Evolutionary conservation across 2,329 filamentous ascomycete species (phyloP).

Genomic region (Phialemonium atrogriseum): DNA sequence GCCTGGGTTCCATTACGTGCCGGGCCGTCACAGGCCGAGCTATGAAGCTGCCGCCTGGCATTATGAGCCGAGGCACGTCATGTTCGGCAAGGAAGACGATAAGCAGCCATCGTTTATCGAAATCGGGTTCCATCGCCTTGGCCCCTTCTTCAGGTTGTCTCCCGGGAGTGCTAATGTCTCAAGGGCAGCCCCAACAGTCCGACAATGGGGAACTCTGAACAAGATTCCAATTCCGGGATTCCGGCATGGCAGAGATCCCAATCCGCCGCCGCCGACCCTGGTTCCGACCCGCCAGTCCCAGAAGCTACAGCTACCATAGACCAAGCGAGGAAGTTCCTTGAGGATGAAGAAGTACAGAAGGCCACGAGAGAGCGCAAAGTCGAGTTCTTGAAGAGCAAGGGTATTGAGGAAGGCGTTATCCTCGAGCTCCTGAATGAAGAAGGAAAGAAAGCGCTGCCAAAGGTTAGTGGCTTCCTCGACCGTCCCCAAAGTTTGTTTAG

Average conservation of each 20-base stretch:
- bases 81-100: no score
- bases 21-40: no score
- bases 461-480: neutral
- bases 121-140: no score
- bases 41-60: no score
- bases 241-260: slow-evolving; percentile 11
- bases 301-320: slow-evolving; percentile 33
- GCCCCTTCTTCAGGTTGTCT: no score
- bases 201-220: slow-evolving; percentile 15
- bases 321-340: slow-evolving; percentile 67
- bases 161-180: no score
- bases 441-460: neutral
- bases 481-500: neutral
- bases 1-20: no score
- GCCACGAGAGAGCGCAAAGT: slow-evolving; percentile 64
- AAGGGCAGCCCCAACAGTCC: no score
- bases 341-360: slow-evolving; percentile 63
- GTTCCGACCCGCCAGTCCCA: slow-evolving; percentile 3
- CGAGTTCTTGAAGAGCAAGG: slow-evolving; percentile 71
- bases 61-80: no score
- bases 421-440: slow-evolving; percentile 47
- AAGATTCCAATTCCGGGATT: slow-evolving; percentile 10
- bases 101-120: no score
- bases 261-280: slow-evolving; percentile 3
- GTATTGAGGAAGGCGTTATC: slow-evolving; percentile 59